Evolutionary conservation across 768 basidiomycete species (phyloP).

Genomic region (Fibroporia radiculosa): DNA sequence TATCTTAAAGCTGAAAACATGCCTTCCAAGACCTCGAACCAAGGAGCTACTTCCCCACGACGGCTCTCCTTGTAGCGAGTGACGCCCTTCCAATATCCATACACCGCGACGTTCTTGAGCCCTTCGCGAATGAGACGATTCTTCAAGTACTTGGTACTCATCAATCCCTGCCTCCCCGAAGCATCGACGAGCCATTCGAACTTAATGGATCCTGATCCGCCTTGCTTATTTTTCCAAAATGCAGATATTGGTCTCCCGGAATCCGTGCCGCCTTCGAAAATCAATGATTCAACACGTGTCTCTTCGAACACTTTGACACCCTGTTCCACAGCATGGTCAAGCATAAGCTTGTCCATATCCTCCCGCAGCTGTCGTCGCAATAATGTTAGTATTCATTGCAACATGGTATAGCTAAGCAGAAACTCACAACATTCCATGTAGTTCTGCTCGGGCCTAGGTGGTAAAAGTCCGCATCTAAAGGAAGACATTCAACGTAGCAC

Average conservation of each 20-base stretch:
- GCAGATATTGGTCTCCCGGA: no score
- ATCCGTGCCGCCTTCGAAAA: no score
- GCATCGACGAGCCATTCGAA: constrained; percentile 64
- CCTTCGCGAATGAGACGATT: constrained; percentile 56
- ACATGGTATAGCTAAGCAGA: no score
- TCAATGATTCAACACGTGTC: neutral
- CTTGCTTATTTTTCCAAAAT: neutral
- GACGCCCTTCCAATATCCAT: constrained; percentile 59
- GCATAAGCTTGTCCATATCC: no score
- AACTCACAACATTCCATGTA: no score
- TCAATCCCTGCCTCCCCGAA: constrained; percentile 51
- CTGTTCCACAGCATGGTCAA: no score
- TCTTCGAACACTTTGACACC: no score
- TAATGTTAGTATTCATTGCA: no score
- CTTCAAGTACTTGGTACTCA: constrained; percentile 44
- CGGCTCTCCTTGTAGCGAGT: constrained; percentile 27
- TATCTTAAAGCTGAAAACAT: neutral
- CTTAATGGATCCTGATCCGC: constrained; percentile 39
- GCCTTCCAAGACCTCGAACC: constrained; percentile 53
- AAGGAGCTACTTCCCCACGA: constrained; percentile 18
- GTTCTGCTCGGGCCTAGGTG: no score
- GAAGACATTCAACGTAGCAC: no score
- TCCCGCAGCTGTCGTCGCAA: no score
- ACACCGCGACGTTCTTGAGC: constrained; percentile 59
- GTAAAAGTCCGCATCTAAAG: no score